Base-by-base conservation (phyloP, 164 flowering plant species). In the Magnolia kwangsiensis region DNA sequence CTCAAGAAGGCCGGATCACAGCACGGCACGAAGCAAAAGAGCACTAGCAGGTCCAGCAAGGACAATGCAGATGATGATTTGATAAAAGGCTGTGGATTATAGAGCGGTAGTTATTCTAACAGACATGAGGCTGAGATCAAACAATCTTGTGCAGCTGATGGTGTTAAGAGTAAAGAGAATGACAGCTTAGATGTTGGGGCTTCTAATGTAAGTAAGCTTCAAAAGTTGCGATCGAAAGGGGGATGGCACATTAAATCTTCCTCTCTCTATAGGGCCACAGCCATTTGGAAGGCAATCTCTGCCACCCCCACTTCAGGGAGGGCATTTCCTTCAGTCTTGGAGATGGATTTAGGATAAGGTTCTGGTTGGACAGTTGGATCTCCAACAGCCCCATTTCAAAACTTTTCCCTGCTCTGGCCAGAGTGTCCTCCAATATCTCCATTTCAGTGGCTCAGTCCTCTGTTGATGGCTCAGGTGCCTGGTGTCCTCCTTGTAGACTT, bases 121-220 rank as follows among this genome's bases (percentile, higher is more conserved):
- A 29, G 87, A 29, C 79, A 79, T 74, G 76, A 80, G 79, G 78
- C 74, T 50, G 84, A 74, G 49, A 72, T 24, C 63, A 82, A 80
- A 23, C 80, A 81, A 31, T 49, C 85, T 75, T 77, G 45, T 66
- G 76, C 58, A 71, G 79, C n/a, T 63, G 79, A 65, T 79, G 84
- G n/a, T 76, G 77, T 74, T 71, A 88, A 88, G 67, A 87, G 87
- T 69, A 90, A 88, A 80, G 92, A 85, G 79, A 89, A 89, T 76
- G 84, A 81, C 37, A 76, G 80, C 70, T 14, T 14, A 8, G 86
- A 90, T 29, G 71, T 19, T 75, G 93, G 92, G 68, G 97, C 99
- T 85, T 93, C 91, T 82, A 94, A 96, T 91, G 91, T 92, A 83
- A 89, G 79, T 87, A 94, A 94, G 79, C 94, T 93, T 76, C 92